phyloP scores from a whole-genome alignment of 192 early-diverging fungal species.

The Dissophora ornata region DNA sequence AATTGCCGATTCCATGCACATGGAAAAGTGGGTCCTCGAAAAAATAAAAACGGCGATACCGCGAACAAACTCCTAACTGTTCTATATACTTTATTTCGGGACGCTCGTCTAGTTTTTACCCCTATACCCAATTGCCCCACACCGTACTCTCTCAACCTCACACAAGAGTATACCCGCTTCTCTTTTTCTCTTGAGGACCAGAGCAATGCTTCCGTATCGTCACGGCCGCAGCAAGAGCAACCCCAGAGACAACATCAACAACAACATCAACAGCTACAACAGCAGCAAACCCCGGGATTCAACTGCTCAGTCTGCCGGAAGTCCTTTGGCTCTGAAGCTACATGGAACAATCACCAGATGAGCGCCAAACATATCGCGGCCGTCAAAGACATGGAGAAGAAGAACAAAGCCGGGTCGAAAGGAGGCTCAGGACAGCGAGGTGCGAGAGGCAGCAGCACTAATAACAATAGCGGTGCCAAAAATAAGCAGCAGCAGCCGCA shows the following conservation, averaged over 20 bases:
- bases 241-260: conserved; percentile 10
- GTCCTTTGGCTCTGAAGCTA: conserved; percentile 61
- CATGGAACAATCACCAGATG: conserved; percentile 59
- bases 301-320: conserved; percentile 63
- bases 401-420: conserved; percentile 17
- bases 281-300: conserved; percentile 4
- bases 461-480: not conserved
- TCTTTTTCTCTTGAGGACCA: not conserved
- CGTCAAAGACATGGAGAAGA: conserved; percentile 52
- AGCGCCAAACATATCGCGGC: conserved; percentile 63
- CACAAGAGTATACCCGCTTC: conserved; percentile 30
- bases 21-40: no score
- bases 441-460: not conserved
- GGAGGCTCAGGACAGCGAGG: conserved; percentile 6
- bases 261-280: not conserved
- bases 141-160: conserved; percentile 35
- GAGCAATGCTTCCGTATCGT: not conserved
- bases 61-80: no score
- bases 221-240: not conserved
- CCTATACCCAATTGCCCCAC: conserved; percentile 20
- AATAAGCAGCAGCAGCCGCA: conserved; percentile 1
- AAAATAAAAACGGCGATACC: no score
- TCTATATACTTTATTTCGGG: not conserved
- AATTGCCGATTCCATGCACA: not conserved
- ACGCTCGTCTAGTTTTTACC: conserved; percentile 22